Base-by-base conservation (phyloP, 176 grass and related monocot genomes). In the Juncus effusus region DNA sequence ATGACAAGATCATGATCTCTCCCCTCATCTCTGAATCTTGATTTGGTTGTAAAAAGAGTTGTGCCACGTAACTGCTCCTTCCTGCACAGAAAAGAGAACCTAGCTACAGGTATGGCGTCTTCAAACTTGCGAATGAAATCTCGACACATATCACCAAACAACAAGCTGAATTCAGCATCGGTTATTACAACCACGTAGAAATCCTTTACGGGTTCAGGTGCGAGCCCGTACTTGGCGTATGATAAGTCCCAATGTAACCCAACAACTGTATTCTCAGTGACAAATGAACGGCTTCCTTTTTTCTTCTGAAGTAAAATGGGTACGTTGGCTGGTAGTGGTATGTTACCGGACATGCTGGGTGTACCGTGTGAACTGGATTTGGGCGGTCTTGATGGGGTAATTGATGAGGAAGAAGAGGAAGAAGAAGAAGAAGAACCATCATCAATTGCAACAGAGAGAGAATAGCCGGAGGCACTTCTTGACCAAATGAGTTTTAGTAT, bases 151-250 rank as follows among this genome's bases (percentile, higher is more conserved):
- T 99, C 85, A 6, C 94, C 94, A 2, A 99, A 83, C n/a, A 90
- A 55, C 28, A 93, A 75, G 3, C 79, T 77, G 85, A 99, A 84
- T 69, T 93, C 85, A 16, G 83, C 82, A 56, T 93, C 94, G 11
- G 80, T 83, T 4, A 99, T 74, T 2, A 90, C 78, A 19, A 79
- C 83, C 45, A 99, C 68, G 78, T 86, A 99, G 85, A 82, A 99
- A 44, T 84, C 85, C 38, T 82, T 76, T 16, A 50, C 37, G 0
- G 94, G 94, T 74, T 99, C 88, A 10, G 88, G 83, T 13, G 54
- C 77, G 4, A 19, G 45, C 6, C 70, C 11, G 42, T 83, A 88
- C 64, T 63, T 85, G 59, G 91, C 87, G 6, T 74, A 75, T 11
- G 83, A 39, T 55, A 74, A 62, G 81, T 96, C 84, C 87, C 87